Conservation (phyloP, 768 basidiomycete species). For the Suillus paluster region DNA sequence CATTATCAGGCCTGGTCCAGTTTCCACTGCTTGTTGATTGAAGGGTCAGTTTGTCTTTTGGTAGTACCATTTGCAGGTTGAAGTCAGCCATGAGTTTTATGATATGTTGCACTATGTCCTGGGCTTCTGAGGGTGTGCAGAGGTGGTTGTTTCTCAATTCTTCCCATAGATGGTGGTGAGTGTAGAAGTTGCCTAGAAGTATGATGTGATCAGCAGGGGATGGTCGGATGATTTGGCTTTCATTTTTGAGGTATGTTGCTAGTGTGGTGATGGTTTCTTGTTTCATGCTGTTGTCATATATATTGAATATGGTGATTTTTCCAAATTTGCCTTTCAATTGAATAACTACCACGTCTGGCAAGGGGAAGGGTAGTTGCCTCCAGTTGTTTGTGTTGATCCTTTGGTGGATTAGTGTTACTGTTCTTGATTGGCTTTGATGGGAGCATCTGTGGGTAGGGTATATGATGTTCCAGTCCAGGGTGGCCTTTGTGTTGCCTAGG, state of each 20-base stretch:
- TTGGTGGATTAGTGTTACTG: too few species aligned
- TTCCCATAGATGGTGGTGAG: conserved; percentile 39
- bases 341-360: too few species aligned
- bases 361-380: too few species aligned
- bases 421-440: too few species aligned
- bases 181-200: too few species aligned
- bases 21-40: conserved; percentile 22
- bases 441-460: too few species aligned
- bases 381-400: too few species aligned
- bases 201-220: not conserved
- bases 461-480: too few species aligned
- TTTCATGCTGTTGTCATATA: conserved; percentile 16
- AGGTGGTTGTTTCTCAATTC: conserved; percentile 22
- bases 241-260: not conserved
- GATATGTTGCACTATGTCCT: conserved; percentile 15
- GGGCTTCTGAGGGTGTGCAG: conserved; percentile 19
- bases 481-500: too few species aligned
- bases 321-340: too few species aligned
- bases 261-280: not conserved
- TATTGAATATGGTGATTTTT: conserved; percentile 19
- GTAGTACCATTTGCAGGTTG: conserved; percentile 18
- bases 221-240: too few species aligned
- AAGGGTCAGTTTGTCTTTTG: conserved; percentile 26
- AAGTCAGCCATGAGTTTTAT: conserved; percentile 22
- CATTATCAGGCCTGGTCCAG: conserved; percentile 41